These are phyloP conservation scores for carrot (Daucus carota) DNA, from an alignment of 129 eudicot genomes.

Conservation along the genomic window DNA sequence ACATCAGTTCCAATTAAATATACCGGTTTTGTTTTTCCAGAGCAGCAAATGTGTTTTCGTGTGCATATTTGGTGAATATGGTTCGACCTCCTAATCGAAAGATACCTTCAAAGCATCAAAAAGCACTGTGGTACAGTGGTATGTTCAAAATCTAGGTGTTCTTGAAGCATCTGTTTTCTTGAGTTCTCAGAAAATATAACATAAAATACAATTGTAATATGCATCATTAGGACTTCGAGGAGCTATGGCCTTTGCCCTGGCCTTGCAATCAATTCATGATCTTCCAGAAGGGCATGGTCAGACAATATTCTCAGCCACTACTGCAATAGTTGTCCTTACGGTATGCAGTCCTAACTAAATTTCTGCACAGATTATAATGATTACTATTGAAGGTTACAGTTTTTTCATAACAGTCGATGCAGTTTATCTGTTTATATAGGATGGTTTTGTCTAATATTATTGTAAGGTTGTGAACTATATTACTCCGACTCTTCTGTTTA, in stretches of 20 bases:
- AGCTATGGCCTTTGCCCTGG: constrained; percentile 99
- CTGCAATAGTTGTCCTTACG: constrained; percentile 93
- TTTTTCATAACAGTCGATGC: neutral
- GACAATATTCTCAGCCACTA: constrained; percentile 94
- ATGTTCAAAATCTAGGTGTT: constrained; percentile 24
- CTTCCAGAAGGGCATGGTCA: constrained; percentile 99
- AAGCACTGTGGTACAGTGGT: constrained; percentile 99
- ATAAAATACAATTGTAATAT: constrained; percentile 1
- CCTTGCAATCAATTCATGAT: constrained; percentile 96
- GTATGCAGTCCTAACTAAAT: constrained; percentile 31
- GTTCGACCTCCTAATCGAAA: constrained; percentile 76
- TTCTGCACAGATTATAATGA: neutral
- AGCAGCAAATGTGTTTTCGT: constrained; percentile 93
- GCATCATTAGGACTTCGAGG: constrained; percentile 82
- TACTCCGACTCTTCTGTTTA: too few species aligned
- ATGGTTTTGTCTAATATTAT: neutral
- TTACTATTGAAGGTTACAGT: neutral
- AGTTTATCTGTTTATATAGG: neutral
- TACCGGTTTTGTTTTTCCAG: constrained; percentile 28
- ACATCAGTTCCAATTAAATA: neutral
- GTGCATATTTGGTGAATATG: constrained; percentile 90
- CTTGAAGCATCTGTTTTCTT: constrained; percentile 6
- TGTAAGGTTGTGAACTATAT: neutral
- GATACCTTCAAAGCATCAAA: constrained; percentile 90
- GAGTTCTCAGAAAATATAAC: constrained; percentile 10